phyloP scores from a whole-genome alignment of 1,139 yeast genomes.

The Scheffersomyces segobiensis region DNA sequence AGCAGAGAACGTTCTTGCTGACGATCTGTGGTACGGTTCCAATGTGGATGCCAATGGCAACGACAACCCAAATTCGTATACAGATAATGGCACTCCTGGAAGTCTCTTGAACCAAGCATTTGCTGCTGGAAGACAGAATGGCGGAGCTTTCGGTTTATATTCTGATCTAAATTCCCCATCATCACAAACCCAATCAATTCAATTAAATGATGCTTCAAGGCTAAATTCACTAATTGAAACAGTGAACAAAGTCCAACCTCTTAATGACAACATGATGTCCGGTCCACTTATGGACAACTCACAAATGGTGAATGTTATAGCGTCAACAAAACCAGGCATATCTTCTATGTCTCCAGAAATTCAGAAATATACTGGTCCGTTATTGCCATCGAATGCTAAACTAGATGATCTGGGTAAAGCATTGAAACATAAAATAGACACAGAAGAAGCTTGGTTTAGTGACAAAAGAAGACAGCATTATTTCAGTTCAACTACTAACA shows the following conservation, averaged over 20 bases:
- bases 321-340: background rate
- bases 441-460: background rate
- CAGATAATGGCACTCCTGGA: background rate
- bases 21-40: background rate
- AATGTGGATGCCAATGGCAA: background rate
- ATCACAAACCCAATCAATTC: background rate
- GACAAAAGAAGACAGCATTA: conserved; percentile 1
- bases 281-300: background rate
- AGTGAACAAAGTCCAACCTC: background rate
- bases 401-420: background rate
- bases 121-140: background rate
- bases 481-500: background rate
- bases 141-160: background rate
- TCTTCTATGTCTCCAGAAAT: background rate
- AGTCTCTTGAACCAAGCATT: background rate
- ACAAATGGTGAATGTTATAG: background rate
- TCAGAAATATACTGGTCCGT: background rate
- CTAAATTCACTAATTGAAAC: background rate
- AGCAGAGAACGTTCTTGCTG: background rate
- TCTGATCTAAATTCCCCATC: background rate
- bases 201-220: background rate
- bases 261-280: background rate
- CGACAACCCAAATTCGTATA: background rate
- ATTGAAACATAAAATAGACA: conserved; percentile 1
- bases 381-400: background rate